A percentile compares a stretch with the other conserved stretches of the same genome.
Evolutionary conservation across 179 eudicot species (phyloP).

Genomic region (Spinacia oleracea): DNA sequence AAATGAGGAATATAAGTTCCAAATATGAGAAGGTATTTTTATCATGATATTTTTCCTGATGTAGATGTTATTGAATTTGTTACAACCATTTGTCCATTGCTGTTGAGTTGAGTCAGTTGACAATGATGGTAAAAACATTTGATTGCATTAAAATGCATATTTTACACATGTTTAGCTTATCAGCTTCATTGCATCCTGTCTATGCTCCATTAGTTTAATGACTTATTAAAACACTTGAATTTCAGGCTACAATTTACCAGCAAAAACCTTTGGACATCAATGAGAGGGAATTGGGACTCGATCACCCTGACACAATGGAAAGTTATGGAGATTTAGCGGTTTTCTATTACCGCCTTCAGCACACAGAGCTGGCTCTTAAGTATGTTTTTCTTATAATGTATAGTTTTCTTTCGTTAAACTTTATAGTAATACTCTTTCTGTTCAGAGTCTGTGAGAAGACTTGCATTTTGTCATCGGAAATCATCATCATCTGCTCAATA

Average conservation of each 20-base stretch:
- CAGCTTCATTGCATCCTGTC: not conserved
- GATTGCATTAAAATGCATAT: not conserved
- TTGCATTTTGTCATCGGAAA: no score
- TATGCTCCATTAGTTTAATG: no score
- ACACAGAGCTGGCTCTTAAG: no score
- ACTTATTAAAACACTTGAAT: constrained; percentile 17
- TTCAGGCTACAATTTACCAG: constrained; percentile 98
- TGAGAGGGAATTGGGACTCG: no score
- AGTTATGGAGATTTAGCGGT: constrained; percentile 99
- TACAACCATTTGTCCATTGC: not conserved
- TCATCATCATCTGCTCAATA: not conserved
- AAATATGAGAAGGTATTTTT: no score
- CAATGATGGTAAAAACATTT: no score
- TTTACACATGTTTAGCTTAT: not conserved
- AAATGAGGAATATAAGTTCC: no score
- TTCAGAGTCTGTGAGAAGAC: no score
- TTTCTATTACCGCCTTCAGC: constrained; percentile 98
- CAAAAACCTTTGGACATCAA: constrained; percentile 99
- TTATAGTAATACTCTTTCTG: no score
- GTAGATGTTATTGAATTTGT: not conserved
- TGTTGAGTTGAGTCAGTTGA: constrained; percentile 22
- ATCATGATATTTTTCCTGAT: no score
- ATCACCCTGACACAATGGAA: constrained; percentile 99
- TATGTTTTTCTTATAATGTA: no score
- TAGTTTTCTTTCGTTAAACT: not conserved